phyloP scores from a whole-genome alignment of 306 rosid species.

The Albizia julibrissin region DNA sequence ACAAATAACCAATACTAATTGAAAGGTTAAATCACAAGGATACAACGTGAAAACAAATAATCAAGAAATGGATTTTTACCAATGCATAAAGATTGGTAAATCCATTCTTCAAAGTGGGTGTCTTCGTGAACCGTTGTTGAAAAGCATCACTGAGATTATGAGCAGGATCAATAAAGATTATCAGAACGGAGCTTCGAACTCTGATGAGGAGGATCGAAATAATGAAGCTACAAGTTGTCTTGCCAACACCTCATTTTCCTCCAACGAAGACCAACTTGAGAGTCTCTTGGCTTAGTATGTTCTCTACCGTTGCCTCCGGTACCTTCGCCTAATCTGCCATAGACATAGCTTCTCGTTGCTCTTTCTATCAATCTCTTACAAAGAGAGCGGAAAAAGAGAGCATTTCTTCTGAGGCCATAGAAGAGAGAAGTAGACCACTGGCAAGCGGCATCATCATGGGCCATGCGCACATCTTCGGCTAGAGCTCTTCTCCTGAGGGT shows the following conservation, averaged over 20 bases:
- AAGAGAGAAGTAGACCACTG: constrained; percentile 73
- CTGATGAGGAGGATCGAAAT: constrained; percentile 59
- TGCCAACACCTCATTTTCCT: constrained; percentile 79
- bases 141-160: constrained; percentile 84
- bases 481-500: constrained; percentile 69
- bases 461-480: constrained; percentile 71
- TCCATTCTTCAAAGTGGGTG: constrained; percentile 71
- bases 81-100: constrained; percentile 71
- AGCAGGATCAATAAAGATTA: constrained; percentile 79
- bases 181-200: constrained; percentile 66
- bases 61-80: constrained; percentile 38
- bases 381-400: constrained; percentile 84
- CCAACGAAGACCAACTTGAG: constrained; percentile 81
- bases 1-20: too few species aligned
- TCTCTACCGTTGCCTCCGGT: constrained; percentile 57
- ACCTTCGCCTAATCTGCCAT: constrained; percentile 33
- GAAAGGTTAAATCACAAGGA: constrained; percentile 14
- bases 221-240: constrained; percentile 76
- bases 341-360: not conserved
- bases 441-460: constrained; percentile 44
- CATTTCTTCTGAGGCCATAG: constrained; percentile 63
- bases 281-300: constrained; percentile 61
- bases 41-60: not conserved
- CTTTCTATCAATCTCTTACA: not conserved
- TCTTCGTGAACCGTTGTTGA: constrained; percentile 66